phyloP scores from a whole-genome alignment of 805 yeast species.

The Candida coleopterorum region DNA sequence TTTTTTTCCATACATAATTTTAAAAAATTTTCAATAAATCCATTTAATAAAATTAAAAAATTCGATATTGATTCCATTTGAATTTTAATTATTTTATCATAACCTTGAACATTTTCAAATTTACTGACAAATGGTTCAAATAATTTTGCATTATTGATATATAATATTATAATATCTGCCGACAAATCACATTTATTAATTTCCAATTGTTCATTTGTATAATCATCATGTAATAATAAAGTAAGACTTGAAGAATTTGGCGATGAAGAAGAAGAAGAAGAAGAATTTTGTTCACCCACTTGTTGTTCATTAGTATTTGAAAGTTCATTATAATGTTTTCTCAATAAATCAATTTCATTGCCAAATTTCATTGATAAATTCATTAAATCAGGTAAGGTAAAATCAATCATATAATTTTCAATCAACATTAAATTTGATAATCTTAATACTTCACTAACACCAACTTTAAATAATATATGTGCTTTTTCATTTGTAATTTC shows the following conservation, averaged over 20 bases:
- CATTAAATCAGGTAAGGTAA: conserved; percentile 36
- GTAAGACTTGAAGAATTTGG: conserved; percentile 4
- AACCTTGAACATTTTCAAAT: conserved; percentile 21
- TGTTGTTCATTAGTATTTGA: conserved; percentile 10
- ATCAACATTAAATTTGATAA: conserved; percentile 46
- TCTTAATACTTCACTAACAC: conserved; percentile 46
- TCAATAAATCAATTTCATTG: conserved; percentile 34
- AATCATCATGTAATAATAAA: conserved; percentile 13
- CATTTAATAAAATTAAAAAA: conserved; percentile 31
- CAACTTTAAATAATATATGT: conserved; percentile 38
- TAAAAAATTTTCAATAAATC: conserved; percentile 28
- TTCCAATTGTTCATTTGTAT: conserved; percentile 17
- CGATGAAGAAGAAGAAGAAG: no score
- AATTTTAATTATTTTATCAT: conserved; percentile 30
- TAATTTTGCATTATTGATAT: conserved; percentile 47
- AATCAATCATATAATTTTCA: conserved; percentile 46
- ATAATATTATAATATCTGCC: conserved; percentile 42
- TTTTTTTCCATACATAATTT: conserved; percentile 7
- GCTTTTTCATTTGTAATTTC: conserved; percentile 16
- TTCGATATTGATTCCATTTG: conserved; percentile 34
- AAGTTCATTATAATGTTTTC: conserved; percentile 7
- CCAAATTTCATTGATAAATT: conserved; percentile 38
- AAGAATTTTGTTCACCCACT: no score
- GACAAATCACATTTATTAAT: conserved; percentile 32
- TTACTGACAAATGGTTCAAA: conserved; percentile 46